Evolutionary conservation across 2,329 filamentous ascomycete genomes (phyloP).

Genomic region (Aschersonia sp.): DNA sequence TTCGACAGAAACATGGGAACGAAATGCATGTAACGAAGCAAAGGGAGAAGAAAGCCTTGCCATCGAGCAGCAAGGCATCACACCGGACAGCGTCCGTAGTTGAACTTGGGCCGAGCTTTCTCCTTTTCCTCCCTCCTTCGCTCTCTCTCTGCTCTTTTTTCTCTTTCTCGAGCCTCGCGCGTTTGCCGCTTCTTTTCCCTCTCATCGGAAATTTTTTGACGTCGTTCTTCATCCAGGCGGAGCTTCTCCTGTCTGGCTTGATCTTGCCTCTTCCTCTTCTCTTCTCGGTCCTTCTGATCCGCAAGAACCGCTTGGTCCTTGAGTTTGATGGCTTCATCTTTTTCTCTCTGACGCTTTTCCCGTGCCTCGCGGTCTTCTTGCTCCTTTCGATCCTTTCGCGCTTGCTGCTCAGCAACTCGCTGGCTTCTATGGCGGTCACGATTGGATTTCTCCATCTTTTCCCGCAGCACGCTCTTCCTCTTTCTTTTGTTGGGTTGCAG

Average conservation of each 20-base stretch:
- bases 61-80: slow-evolving; percentile 4
- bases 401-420: slow-evolving; percentile 4
- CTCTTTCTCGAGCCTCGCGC: slow-evolving; percentile 5
- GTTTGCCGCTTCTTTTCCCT: slow-evolving; percentile 3
- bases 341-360: slow-evolving; percentile 3
- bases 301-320: slow-evolving; percentile 6
- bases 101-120: slow-evolving; percentile 8
- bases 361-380: background rate
- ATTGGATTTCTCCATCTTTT: slow-evolving; percentile 11
- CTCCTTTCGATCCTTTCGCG: slow-evolving; percentile 2
- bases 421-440: slow-evolving; percentile 5
- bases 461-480: slow-evolving; percentile 7
- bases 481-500: slow-evolving; percentile 4
- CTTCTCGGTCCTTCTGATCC: slow-evolving; percentile 3
- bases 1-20: background rate
- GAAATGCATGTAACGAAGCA: background rate
- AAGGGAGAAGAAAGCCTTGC: background rate
- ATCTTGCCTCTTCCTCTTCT: slow-evolving; percentile 5
- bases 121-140: slow-evolving; percentile 8
- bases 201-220: slow-evolving; percentile 6
- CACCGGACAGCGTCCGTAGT: slow-evolving; percentile 7
- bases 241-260: slow-evolving; percentile 3
- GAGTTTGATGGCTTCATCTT: slow-evolving; percentile 3
- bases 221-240: slow-evolving; percentile 6
- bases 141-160: slow-evolving; percentile 6